phyloP scores from a whole-genome alignment of 1,284 basidiomycete genomes.

The Melanopsichium pennsylvanicum region DNA sequence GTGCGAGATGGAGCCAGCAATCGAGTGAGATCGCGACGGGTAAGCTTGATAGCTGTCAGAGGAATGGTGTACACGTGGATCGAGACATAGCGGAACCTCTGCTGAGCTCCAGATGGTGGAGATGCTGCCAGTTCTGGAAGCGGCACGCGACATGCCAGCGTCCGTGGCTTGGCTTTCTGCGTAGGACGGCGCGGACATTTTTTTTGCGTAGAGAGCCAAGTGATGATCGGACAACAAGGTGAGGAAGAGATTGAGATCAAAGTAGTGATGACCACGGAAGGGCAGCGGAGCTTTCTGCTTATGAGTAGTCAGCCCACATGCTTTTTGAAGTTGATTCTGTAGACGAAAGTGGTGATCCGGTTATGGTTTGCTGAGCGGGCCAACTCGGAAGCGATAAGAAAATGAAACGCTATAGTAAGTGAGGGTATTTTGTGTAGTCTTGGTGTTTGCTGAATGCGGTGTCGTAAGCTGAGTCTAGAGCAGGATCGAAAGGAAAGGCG shows the following conservation, averaged over 20 bases:
- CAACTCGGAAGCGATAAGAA: too few relatives aligned
- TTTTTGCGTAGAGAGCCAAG: not conserved
- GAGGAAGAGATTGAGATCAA: not conserved
- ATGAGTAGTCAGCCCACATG: constrained; percentile 3
- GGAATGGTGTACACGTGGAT: constrained; percentile 20
- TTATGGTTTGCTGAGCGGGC: too few relatives aligned
- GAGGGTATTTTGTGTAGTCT: too few relatives aligned
- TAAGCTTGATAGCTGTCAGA: constrained; percentile 2
- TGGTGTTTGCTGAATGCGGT: too few relatives aligned
- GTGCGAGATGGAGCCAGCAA: constrained; percentile 15
- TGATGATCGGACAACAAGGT: not conserved
- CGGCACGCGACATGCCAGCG: constrained; percentile 20
- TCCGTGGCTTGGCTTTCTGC: constrained; percentile 23
- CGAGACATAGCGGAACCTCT: constrained; percentile 56
- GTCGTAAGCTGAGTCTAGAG: too few relatives aligned
- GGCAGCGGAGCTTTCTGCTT: not conserved
- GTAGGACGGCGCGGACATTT: constrained; percentile 11
- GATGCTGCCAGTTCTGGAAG: constrained; percentile 46
- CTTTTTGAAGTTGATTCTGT: too few relatives aligned
- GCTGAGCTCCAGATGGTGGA: constrained; percentile 57
- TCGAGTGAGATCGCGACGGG: not conserved
- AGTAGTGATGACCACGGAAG: not conserved
- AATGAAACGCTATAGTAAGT: too few relatives aligned
- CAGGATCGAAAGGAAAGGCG: not conserved
- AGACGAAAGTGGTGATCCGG: too few relatives aligned